phyloP scores from a whole-genome alignment of 2,329 filamentous ascomycete genomes.

The Fusarium bactridioides region DNA sequence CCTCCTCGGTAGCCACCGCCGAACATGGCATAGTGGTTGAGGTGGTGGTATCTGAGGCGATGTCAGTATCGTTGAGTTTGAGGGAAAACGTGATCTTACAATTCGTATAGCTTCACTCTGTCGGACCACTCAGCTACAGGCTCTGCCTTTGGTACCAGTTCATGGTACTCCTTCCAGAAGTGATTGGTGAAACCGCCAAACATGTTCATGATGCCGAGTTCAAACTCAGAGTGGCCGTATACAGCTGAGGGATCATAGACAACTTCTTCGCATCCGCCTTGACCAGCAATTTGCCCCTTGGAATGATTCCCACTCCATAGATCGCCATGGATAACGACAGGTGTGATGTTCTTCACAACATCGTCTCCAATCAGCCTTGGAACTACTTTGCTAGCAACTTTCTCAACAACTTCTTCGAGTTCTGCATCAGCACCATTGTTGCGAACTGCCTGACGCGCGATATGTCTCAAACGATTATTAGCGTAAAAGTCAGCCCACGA shows the following conservation, averaged over 20 bases:
- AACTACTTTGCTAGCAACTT: conserved; percentile 70
- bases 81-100: conserved; percentile 59
- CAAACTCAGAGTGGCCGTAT: conserved; percentile 89
- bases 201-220: conserved; percentile 95
- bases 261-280: conserved; percentile 70
- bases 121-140: conserved; percentile 87
- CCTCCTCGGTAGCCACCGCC: conserved; percentile 79
- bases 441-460: conserved; percentile 65
- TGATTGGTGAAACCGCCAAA: conserved; percentile 82
- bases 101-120: conserved; percentile 79
- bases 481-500: conserved; percentile 90
- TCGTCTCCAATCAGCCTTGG: conserved; percentile 76
- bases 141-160: conserved; percentile 78
- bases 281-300: conserved; percentile 66
- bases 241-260: conserved; percentile 83
- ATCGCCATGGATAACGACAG: conserved; percentile 89
- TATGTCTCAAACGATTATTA: conserved; percentile 73
- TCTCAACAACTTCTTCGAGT: conserved; percentile 70
- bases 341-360: conserved; percentile 70
- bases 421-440: conserved; percentile 71
- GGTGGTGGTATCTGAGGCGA: conserved; percentile 76
- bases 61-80: neutral
- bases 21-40: conserved; percentile 89
- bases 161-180: conserved; percentile 82
- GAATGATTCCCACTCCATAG: conserved; percentile 91